These are phyloP conservation scores for Lentinula sp. DNA, from an alignment of 768 basidiomycete species.

Conservation along the genomic window DNA sequence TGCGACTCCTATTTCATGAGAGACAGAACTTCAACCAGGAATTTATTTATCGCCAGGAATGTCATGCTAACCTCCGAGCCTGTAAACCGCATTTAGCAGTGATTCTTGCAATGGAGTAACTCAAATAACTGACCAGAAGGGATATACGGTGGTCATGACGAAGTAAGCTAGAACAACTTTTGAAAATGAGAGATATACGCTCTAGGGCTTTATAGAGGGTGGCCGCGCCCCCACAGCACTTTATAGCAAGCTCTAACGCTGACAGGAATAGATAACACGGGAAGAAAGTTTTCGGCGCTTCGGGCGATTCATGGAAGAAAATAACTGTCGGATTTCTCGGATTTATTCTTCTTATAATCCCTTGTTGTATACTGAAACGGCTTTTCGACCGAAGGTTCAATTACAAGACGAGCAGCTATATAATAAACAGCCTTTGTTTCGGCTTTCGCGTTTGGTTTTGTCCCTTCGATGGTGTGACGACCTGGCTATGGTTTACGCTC, in stretches of 20 bases:
- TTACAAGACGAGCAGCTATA: neutral
- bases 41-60: neutral
- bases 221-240: neutral
- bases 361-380: neutral
- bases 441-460: neutral
- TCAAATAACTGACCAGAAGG: conserved; percentile 39
- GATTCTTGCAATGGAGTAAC: neutral
- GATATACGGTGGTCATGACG: conserved; percentile 33
- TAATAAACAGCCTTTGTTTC: neutral
- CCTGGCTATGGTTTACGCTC: too few relatives aligned
- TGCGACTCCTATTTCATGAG: conserved; percentile 39
- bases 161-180: neutral
- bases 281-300: neutral
- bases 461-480: too few relatives aligned
- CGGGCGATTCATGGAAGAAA: neutral
- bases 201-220: neutral
- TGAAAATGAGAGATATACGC: neutral
- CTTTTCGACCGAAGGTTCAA: neutral
- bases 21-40: neutral
- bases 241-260: neutral
- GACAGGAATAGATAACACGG: neutral
- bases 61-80: conserved; percentile 56
- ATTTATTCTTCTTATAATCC: neutral
- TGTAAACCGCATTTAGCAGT: conserved; percentile 16
- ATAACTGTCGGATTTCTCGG: neutral